Percentiles rank a stretch among this genome's conserved stretches.
These are phyloP conservation scores for Mucor mucedo DNA, from an alignment of 371 early-diverging fungal genomes.

Conservation along the genomic window DNA sequence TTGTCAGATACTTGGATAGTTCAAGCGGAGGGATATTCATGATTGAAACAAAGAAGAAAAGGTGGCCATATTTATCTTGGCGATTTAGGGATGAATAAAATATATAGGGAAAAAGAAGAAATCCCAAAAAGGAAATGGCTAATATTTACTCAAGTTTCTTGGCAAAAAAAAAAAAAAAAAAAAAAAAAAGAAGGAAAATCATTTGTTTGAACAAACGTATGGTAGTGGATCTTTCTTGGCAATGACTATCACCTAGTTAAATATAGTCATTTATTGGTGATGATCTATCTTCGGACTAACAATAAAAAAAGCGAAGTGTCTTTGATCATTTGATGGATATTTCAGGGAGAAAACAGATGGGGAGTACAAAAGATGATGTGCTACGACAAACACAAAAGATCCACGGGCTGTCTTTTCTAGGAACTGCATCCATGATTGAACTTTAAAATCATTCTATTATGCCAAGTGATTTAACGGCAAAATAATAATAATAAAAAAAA, in stretches of 20 bases:
- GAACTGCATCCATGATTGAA: too few species aligned
- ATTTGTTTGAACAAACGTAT: neutral
- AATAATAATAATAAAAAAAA: too few species aligned
- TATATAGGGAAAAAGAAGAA: neutral
- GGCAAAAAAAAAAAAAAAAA: constrained; percentile 10
- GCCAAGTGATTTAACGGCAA: too few species aligned
- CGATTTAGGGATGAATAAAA: neutral
- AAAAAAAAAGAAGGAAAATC: neutral
- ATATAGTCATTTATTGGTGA: too few species aligned
- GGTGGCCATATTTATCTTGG: constrained; percentile 1
- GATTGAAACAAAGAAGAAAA: neutral
- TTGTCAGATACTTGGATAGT: constrained; percentile 3
- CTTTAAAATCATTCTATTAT: too few species aligned
- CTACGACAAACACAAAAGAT: too few species aligned
- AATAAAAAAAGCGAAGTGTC: too few species aligned
- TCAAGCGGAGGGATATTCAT: constrained; percentile 1
- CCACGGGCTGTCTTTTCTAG: too few species aligned
- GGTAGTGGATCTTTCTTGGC: neutral
- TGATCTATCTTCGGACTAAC: too few species aligned
- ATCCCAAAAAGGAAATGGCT: neutral
- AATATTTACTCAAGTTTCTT: neutral
- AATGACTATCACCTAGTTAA: neutral
- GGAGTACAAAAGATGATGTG: too few species aligned
- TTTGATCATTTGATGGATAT: too few species aligned
- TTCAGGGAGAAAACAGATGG: too few species aligned